These are phyloP conservation scores for Penicillium antarcticum DNA, from an alignment of 495 filamentous ascomycete genomes.

Conservation along the genomic window DNA sequence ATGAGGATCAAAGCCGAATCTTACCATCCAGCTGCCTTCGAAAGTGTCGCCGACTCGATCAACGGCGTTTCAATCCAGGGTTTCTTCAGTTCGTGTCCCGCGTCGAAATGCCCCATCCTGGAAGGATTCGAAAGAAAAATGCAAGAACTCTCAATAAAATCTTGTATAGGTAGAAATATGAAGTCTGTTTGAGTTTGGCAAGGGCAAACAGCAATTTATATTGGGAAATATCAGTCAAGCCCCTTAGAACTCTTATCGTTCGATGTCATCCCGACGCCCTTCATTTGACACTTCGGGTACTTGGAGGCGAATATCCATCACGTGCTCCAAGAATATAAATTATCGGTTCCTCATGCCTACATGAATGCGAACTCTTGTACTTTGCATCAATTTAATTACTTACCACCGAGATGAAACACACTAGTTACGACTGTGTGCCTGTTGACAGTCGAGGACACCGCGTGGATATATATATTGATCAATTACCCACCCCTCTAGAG, in stretches of 20 bases:
- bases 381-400: no score
- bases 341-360: no score
- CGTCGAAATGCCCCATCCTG: background rate
- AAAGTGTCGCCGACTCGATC: slow-evolving; percentile 63
- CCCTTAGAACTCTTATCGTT: no score
- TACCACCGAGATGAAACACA: no score
- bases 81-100: slow-evolving; percentile 10
- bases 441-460: no score
- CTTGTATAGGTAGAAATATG: no score
- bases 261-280: background rate
- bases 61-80: slow-evolving; percentile 74
- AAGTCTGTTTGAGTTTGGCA: background rate
- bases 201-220: background rate
- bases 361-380: no score
- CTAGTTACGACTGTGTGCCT: no score
- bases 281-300: background rate
- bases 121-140: background rate
- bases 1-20: slow-evolving; percentile 5
- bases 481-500: background rate
- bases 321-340: no score
- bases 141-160: background rate
- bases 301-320: background rate
- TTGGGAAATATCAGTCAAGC: background rate
- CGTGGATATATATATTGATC: background rate
- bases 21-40: slow-evolving; percentile 68